These are phyloP conservation scores for Ophiostoma perfectum DNA, from an alignment of 2,329 filamentous ascomycete genomes.

Conservation along the genomic window DNA sequence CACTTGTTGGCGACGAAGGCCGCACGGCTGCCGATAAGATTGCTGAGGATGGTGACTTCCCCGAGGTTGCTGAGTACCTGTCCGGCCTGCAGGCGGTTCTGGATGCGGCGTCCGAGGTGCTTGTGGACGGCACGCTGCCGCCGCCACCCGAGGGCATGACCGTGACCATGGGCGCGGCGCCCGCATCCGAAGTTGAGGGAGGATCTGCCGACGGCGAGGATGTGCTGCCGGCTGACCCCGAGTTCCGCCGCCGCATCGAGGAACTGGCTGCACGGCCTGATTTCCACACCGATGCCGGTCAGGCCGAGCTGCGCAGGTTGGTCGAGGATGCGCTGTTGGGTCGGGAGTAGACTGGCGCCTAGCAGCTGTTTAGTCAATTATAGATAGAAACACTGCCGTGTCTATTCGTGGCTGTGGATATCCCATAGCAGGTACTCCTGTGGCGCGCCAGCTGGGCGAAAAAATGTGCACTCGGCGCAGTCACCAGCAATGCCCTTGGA, in stretches of 20 bases:
- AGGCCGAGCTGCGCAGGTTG: constrained; percentile 70
- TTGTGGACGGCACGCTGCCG: constrained; percentile 41
- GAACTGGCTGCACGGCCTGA: constrained; percentile 78
- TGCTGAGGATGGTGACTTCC: constrained; percentile 69
- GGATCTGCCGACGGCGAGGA: background rate
- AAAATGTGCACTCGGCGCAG: constrained; percentile 47
- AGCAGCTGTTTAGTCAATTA: constrained; percentile 33
- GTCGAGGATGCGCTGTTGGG: constrained; percentile 68
- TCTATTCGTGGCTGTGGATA: constrained; percentile 42
- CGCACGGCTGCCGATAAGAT: constrained; percentile 78
- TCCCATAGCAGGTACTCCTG: constrained; percentile 59
- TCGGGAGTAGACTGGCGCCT: background rate
- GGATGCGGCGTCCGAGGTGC: constrained; percentile 27
- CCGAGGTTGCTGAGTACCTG: constrained; percentile 69
- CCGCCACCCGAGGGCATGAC: constrained; percentile 69
- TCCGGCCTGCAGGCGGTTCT: constrained; percentile 32
- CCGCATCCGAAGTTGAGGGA: constrained; percentile 42
- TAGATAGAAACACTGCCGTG: too few species aligned
- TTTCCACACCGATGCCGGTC: constrained; percentile 74
- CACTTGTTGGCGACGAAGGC: constrained; percentile 64
- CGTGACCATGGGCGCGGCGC: constrained; percentile 63
- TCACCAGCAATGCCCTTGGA: constrained; percentile 41
- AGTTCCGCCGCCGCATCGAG: constrained; percentile 80
- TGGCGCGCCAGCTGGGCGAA: constrained; percentile 45
- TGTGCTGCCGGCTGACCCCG: constrained; percentile 62